phyloP scores from a whole-genome alignment of 768 basidiomycete species.

The Podaxis carcinomalis region DNA sequence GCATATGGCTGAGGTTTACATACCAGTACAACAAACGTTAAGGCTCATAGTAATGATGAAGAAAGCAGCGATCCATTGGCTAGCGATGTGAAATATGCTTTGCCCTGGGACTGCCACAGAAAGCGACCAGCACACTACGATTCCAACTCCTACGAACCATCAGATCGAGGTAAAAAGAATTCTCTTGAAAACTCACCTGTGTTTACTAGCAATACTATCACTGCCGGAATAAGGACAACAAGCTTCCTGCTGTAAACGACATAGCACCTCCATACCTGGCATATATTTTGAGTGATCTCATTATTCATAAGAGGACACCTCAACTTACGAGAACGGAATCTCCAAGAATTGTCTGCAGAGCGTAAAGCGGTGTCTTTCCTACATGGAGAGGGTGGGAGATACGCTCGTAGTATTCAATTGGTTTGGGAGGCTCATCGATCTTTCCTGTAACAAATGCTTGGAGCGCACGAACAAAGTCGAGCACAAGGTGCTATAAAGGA shows the following conservation, averaged over 20 bases:
- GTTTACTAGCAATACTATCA: not conserved
- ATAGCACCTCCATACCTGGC: conserved; percentile 4
- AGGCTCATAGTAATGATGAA: conserved; percentile 5
- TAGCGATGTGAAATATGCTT: not conserved
- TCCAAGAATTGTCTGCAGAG: not conserved
- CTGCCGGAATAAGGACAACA: not conserved
- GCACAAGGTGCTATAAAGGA: not conserved
- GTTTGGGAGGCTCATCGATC: not conserved
- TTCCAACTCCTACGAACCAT: not conserved
- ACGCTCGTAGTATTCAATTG: not conserved
- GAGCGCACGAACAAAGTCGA: not conserved
- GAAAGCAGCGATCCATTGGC: not conserved
- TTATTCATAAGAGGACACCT: not conserved
- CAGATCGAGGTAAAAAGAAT: not conserved
- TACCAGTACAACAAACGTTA: conserved; percentile 6
- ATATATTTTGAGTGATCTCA: not conserved
- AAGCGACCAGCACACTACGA: not conserved
- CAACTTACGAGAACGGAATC: conserved; percentile 1
- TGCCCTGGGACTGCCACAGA: not conserved
- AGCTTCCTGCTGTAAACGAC: not conserved
- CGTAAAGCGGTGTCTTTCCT: conserved; percentile 1
- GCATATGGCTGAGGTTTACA: not conserved
- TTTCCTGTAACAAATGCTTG: not conserved
- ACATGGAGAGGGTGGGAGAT: conserved; percentile 1
- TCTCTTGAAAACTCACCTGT: not conserved